Evolutionary conservation across 164 flowering plant species (phyloP).

Genomic region (Chimonanthus salicifolius): DNA sequence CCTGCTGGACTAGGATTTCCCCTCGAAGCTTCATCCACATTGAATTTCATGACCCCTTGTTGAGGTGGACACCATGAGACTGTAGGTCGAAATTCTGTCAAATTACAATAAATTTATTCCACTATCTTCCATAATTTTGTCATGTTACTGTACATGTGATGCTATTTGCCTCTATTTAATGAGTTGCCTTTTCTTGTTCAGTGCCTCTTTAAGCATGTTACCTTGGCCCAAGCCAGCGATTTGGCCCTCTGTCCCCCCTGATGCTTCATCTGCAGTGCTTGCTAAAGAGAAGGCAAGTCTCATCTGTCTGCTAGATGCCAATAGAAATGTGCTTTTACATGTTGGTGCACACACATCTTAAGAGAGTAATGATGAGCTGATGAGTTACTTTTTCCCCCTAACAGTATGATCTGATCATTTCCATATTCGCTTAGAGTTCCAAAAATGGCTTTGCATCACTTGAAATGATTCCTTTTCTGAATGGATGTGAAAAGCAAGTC

Average conservation of each 20-base stretch:
- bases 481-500: no score
- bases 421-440: no score
- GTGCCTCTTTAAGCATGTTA: slow-evolving; percentile 93
- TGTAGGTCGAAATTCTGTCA: not conserved
- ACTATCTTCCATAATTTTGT: not conserved
- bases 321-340: not conserved
- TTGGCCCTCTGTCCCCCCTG: slow-evolving; percentile 90
- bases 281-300: slow-evolving; percentile 85
- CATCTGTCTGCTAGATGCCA: slow-evolving; percentile 4
- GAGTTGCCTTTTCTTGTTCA: slow-evolving; percentile 23
- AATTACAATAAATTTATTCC: not conserved
- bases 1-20: no score
- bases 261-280: slow-evolving; percentile 74
- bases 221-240: slow-evolving; percentile 96
- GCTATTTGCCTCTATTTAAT: slow-evolving; percentile 2
- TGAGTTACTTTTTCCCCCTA: no score
- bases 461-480: no score
- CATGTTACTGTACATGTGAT: slow-evolving; percentile 1
- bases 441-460: no score
- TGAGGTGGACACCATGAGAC: no score
- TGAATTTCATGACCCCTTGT: no score
- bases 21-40: no score
- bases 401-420: no score
- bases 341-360: not conserved
- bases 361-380: not conserved